These are phyloP conservation scores for Centaurea solstitialis DNA, from an alignment of 129 eudicot species.

Conservation along the genomic window DNA sequence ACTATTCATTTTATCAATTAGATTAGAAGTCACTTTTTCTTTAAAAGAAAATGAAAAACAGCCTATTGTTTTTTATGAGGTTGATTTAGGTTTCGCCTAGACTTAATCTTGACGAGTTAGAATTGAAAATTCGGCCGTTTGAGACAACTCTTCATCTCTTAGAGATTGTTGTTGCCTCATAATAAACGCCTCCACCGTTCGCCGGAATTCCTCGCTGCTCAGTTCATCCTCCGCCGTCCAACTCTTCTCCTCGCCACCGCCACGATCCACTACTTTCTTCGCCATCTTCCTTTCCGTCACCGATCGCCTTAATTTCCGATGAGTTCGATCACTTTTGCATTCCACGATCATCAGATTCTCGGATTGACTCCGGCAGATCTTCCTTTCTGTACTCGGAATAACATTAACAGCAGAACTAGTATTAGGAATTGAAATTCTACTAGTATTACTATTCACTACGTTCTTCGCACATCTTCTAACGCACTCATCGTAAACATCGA, in stretches of 20 bases:
- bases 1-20: too few relatives aligned
- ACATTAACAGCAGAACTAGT: too few relatives aligned
- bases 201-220: constrained; percentile 79
- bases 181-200: constrained; percentile 80
- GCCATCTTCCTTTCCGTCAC: constrained; percentile 38
- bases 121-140: too few relatives aligned
- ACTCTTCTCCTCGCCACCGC: constrained; percentile 17
- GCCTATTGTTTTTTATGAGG: too few relatives aligned
- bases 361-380: constrained; percentile 47
- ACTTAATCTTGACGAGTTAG: too few relatives aligned
- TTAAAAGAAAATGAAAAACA: not conserved
- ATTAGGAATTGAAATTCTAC: not conserved
- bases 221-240: constrained; percentile 52
- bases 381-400: not conserved
- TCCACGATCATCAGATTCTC: constrained; percentile 37
- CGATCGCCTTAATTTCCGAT: constrained; percentile 39
- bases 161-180: constrained; percentile 72
- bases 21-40: not conserved
- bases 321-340: not conserved
- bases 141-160: constrained; percentile 61
- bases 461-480: constrained; percentile 37
- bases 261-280: not conserved
- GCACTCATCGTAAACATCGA: constrained; percentile 48
- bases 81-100: too few relatives aligned
- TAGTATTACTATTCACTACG: not conserved